These are phyloP conservation scores for Oemleria cerasiformis DNA, from an alignment of 306 rosid species.

Conservation along the genomic window DNA sequence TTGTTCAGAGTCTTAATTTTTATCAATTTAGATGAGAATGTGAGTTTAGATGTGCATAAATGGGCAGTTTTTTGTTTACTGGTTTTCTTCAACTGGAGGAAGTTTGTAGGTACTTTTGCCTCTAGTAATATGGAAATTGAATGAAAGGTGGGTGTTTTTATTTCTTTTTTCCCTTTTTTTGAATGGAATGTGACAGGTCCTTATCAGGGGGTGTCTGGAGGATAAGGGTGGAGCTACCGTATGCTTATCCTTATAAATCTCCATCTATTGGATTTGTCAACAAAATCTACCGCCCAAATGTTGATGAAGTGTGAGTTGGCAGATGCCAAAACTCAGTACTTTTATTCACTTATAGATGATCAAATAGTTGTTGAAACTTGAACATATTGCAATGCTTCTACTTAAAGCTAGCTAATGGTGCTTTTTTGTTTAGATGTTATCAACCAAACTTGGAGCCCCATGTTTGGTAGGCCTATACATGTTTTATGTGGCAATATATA, in stretches of 20 bases:
- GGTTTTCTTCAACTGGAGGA: conserved; percentile 18
- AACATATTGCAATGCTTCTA: background rate
- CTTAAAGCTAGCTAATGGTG: conserved; percentile 21
- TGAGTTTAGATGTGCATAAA: conserved; percentile 13
- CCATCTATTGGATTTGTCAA: conserved; percentile 85
- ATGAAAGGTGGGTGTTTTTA: background rate
- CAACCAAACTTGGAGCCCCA: conserved; percentile 95
- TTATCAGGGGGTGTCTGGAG: conserved; percentile 87
- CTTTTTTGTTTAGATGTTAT: conserved; percentile 85
- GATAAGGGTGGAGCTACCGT: conserved; percentile 77
- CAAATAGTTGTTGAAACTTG: conserved; percentile 1
- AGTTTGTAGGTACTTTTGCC: conserved; percentile 25
- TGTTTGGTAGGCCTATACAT: conserved; percentile 64
- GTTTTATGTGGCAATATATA: too few species aligned
- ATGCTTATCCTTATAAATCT: conserved; percentile 89
- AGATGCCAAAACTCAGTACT: conserved; percentile 4
- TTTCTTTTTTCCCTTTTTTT: background rate
- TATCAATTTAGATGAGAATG: conserved; percentile 4
- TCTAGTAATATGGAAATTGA: conserved; percentile 13
- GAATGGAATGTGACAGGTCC: conserved; percentile 53
- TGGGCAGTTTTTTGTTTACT: conserved; percentile 23
- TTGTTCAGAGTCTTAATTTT: background rate
- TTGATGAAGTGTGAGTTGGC: conserved; percentile 80
- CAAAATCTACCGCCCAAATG: conserved; percentile 92
- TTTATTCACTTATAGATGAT: background rate